Percentiles rank a stretch among this genome's conserved stretches.
phyloP scores from a whole-genome alignment of 192 early-diverging fungal species.

The Geranomyces michiganensis region DNA sequence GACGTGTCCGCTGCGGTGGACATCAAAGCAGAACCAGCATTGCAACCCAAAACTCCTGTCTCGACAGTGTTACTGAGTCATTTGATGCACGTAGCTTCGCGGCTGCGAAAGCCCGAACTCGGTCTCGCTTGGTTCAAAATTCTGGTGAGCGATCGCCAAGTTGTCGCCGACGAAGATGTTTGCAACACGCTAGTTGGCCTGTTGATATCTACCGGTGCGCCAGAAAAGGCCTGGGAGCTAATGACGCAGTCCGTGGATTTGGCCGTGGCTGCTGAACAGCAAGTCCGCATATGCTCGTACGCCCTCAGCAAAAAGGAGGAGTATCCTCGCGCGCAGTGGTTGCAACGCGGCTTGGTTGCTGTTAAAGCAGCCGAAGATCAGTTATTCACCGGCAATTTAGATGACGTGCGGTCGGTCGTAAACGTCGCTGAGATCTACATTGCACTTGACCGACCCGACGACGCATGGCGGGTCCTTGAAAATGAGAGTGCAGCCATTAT shows the following conservation, averaged over 20 bases:
- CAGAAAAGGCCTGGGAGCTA: constrained; percentile 23
- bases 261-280: not conserved
- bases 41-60: not conserved
- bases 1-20: not conserved
- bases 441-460: not conserved
- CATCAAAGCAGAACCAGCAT: not conserved
- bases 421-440: constrained; percentile 14
- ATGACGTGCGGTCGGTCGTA: not conserved
- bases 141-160: not conserved
- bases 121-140: constrained; percentile 14
- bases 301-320: not conserved
- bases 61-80: constrained; percentile 3
- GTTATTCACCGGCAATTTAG: not conserved
- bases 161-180: constrained; percentile 11
- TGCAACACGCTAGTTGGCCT: constrained; percentile 15
- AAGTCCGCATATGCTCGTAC: not conserved
- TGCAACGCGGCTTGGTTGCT: not conserved
- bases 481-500: not conserved
- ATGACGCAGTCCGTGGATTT: not conserved
- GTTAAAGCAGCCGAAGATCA: not conserved
- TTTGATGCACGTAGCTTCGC: constrained; percentile 15
- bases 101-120: constrained; percentile 13
- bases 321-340: not conserved
- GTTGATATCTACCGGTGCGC: constrained; percentile 7
- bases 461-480: constrained; percentile 2